phyloP scores from a whole-genome alignment of 768 basidiomycete species.

The Auricularia auricula-judae region DNA sequence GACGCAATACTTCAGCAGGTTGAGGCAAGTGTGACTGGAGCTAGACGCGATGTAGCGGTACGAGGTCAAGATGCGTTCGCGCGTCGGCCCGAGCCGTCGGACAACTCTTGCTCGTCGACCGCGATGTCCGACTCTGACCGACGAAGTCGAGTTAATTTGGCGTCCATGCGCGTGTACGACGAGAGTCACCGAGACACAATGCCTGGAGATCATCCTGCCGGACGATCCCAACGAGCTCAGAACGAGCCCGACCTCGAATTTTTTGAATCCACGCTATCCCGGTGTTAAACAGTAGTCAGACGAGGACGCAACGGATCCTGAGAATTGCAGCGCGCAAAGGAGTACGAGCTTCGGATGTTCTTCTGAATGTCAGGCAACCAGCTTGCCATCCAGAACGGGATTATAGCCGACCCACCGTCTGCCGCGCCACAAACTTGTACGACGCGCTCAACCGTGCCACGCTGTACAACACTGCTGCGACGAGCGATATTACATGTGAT shows the following conservation, averaged over 20 bases:
- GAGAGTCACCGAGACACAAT: slow-evolving; percentile 34
- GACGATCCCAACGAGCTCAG: slow-evolving; percentile 26
- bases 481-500: too few relatives aligned
- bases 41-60: too few relatives aligned
- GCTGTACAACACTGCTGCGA: too few relatives aligned
- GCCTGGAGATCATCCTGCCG: slow-evolving; percentile 54
- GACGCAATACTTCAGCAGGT: too few relatives aligned
- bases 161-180: slow-evolving; percentile 71
- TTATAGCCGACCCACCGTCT: slow-evolving; percentile 23
- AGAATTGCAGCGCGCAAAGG: slow-evolving; percentile 24
- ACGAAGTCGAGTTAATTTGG: slow-evolving; percentile 43
- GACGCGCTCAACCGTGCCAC: too few relatives aligned
- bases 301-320: background rate
- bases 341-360: slow-evolving; percentile 84
- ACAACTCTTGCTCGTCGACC: too few relatives aligned
- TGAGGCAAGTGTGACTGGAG: too few relatives aligned
- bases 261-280: background rate
- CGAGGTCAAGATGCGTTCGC: too few relatives aligned
- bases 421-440: too few relatives aligned
- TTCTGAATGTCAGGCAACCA: slow-evolving; percentile 74
- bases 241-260: slow-evolving; percentile 10
- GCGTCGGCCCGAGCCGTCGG: too few relatives aligned
- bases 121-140: too few relatives aligned
- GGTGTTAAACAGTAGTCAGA: background rate
- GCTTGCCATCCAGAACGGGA: slow-evolving; percentile 74